These are phyloP conservation scores for Berberis vulgaris DNA, from an alignment of 164 flowering plant genomes.

Conservation along the genomic window DNA sequence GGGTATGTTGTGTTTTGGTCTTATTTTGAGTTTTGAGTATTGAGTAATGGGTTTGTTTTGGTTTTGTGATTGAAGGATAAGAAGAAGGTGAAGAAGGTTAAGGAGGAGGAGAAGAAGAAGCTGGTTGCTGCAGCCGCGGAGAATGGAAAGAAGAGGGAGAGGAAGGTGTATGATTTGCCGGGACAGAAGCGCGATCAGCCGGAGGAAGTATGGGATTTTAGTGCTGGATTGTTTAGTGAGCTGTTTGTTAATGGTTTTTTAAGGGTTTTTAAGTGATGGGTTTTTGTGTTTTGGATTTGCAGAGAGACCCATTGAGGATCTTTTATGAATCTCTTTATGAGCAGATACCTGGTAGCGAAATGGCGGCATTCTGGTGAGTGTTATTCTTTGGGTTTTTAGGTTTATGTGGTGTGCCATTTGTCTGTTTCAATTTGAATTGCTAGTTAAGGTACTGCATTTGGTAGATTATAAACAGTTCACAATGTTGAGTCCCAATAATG, in stretches of 20 bases:
- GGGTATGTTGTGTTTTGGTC: not conserved
- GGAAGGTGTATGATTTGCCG: constrained; percentile 81
- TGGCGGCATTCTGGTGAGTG: constrained; percentile 84
- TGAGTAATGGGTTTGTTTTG: not conserved
- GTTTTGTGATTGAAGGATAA: constrained; percentile 13
- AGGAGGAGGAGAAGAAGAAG: constrained; percentile 18
- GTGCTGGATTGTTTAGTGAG: not conserved
- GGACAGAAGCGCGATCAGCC: constrained; percentile 96
- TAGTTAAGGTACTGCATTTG: no score
- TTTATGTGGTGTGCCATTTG: not conserved
- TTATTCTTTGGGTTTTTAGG: not conserved
- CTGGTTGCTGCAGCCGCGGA: constrained; percentile 12
- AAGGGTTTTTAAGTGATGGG: constrained; percentile 2
- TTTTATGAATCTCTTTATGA: constrained; percentile 71
- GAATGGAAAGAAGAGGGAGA: constrained; percentile 47
- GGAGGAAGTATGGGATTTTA: constrained; percentile 43
- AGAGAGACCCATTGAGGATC: constrained; percentile 93
- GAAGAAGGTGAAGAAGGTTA: constrained; percentile 18
- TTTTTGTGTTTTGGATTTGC: constrained; percentile 23
- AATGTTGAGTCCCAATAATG: no score
- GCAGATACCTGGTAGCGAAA: constrained; percentile 73
- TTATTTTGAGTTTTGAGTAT: not conserved
- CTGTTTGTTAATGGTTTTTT: not conserved
- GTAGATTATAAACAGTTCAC: no score
- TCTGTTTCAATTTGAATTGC: not conserved